Percentiles rank a stretch among this genome's conserved stretches.
phyloP scores from a whole-genome alignment of 495 filamentous ascomycete species.

The Clavariopsis aquatica region DNA sequence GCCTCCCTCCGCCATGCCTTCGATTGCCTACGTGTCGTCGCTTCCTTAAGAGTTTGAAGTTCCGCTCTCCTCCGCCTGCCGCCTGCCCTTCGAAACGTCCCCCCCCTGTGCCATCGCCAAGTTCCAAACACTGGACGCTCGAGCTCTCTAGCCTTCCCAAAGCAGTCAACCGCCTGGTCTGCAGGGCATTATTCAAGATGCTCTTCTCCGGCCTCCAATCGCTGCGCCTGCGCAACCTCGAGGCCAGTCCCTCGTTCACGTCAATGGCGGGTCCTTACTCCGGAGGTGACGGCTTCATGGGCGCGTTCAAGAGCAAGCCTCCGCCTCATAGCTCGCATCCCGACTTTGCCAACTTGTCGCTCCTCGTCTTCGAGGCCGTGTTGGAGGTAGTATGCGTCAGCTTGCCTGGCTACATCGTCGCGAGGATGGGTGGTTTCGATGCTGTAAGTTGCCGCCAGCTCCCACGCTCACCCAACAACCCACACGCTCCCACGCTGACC shows the following conservation, averaged over 20 bases:
- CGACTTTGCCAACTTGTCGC: conserved; percentile 70
- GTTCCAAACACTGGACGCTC: conserved; percentile 6
- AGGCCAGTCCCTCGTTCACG: conserved; percentile 14
- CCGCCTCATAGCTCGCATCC: conserved; percentile 56
- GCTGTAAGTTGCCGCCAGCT: conserved; percentile 61
- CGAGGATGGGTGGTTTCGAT: conserved; percentile 86
- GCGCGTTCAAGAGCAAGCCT: conserved; percentile 31
- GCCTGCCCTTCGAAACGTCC: conserved; percentile 4
- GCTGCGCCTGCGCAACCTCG: conserved; percentile 29
- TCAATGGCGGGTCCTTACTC: conserved; percentile 33
- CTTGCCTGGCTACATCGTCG: conserved; percentile 92
- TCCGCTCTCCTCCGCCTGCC: not conserved
- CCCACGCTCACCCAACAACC: not conserved
- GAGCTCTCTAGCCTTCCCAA: not conserved
- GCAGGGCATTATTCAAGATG: conserved; percentile 16
- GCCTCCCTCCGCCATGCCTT: not conserved
- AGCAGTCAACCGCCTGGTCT: not conserved
- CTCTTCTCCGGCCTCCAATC: conserved; percentile 29
- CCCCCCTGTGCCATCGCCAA: not conserved
- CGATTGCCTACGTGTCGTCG: not conserved
- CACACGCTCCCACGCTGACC: not conserved
- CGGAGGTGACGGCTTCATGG: conserved; percentile 30
- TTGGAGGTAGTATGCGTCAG: conserved; percentile 94
- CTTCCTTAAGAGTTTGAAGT: not conserved
- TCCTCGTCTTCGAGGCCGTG: conserved; percentile 94